Percentiles rank a stretch among this genome's conserved stretches.
Evolutionary conservation across 208 protist genomes (phyloP).

Genomic region (Herpetomonas tarakana): DNA sequence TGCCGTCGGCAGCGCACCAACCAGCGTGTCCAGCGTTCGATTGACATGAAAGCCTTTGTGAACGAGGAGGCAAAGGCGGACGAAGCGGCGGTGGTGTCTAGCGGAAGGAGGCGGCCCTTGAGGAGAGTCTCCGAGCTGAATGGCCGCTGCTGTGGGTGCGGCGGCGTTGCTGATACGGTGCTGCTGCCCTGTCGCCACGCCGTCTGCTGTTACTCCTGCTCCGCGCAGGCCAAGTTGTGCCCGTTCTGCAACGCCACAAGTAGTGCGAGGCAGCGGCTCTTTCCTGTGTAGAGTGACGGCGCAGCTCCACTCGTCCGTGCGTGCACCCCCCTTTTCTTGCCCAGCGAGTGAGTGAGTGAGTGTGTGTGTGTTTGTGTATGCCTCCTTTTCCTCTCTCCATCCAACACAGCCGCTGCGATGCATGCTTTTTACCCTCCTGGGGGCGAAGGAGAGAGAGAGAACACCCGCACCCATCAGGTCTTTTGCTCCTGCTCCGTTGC

Average conservation of each 20-base stretch:
- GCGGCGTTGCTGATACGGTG: constrained; percentile 33
- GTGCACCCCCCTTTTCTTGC: no score
- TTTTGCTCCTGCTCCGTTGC: background rate
- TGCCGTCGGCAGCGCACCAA: constrained; percentile 19
- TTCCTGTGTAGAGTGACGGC: constrained; percentile 18
- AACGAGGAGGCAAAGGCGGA: constrained; percentile 19
- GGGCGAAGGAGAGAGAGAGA: no score
- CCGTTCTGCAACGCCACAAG: constrained; percentile 40
- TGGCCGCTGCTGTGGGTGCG: constrained; percentile 48
- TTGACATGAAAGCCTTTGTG: constrained; percentile 11
- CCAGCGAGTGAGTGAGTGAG: no score
- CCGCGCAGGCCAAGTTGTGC: constrained; percentile 31
- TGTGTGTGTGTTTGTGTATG: no score
- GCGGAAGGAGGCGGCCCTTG: constrained; percentile 14
- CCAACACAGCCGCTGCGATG: no score
- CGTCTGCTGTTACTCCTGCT: constrained; percentile 44
- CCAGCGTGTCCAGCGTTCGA: constrained; percentile 24
- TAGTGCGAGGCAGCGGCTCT: constrained; percentile 27
- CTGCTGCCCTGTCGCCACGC: constrained; percentile 50
- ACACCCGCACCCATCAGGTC: no score
- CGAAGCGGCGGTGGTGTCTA: constrained; percentile 9
- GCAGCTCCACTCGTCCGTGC: no score
- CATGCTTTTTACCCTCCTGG: no score
- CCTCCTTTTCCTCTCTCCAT: no score
- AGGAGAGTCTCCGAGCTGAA: constrained; percentile 34